Base-by-base conservation (phyloP, 2,329 filamentous ascomycete genomes). In the Talaromyces sp. region DNA sequence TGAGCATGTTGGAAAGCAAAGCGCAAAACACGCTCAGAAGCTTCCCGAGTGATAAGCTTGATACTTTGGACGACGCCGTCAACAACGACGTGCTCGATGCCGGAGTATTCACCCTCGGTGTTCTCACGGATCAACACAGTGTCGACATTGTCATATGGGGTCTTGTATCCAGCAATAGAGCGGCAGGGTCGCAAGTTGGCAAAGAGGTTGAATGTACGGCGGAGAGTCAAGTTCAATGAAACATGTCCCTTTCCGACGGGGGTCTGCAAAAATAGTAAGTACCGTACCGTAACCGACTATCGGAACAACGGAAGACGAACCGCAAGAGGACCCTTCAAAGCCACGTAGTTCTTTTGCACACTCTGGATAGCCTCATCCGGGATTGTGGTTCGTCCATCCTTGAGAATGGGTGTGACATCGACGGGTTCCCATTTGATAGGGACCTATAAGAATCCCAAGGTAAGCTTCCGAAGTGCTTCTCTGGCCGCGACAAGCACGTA, bases 201-300 rank as follows among this genome's bases (percentile, higher is more conserved):
- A 81, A 99, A 99, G 73, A 99, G 92, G 85, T 99, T 99, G 84
- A 99, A 99, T 67, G 96, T 99, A 76, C 95, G 90, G 77, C 95
- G 93, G 73, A 99, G 92, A 65, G 95, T 99, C 69, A 99, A 84
- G 86, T 99, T 99, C 71, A 99, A 91, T 64, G 95, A 98, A 78
- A 99, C 93, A 82, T 99, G 95, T 75, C 95, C 95, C 85, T 98
- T 99, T 80, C 96, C 95, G 74, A 99, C 87, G 68, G 95, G 95
- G 3, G 95, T 99, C 86, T 93, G 69, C 56, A 59, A 28, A 9
- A 60, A 50, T 40, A 56, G 56, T 77, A 60, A 79, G 75, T 68
- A 33, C 46, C 23, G 48, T 54, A 54, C 50, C 23, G 50, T 37
- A 37, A 54, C 31, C 31, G 18, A 54, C 11, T 35, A 37, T 18